These are phyloP conservation scores for Zygosaccharomyces sapae DNA, from an alignment of 1,139 yeast species.

Conservation along the genomic window DNA sequence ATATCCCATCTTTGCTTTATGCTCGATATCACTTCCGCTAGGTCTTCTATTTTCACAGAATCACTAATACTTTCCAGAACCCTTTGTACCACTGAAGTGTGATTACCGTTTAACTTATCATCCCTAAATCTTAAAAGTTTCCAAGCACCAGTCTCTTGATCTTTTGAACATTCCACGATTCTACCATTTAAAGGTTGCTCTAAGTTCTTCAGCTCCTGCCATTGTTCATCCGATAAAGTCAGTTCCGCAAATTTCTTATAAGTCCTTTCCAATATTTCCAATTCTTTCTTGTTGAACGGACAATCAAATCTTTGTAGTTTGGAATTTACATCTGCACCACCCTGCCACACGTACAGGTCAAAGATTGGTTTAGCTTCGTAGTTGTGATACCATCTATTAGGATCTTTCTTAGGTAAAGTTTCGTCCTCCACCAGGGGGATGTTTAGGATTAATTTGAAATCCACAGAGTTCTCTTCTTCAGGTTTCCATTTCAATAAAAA, in stretches of 20 bases:
- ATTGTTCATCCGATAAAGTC: conserved; percentile 63
- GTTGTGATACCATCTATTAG: conserved; percentile 70
- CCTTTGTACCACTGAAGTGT: conserved; percentile 70
- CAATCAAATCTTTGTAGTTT: conserved; percentile 31
- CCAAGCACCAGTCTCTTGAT: conserved; percentile 59
- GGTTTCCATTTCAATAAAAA: conserved; percentile 93
- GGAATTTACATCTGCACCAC: conserved; percentile 42
- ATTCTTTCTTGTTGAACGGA: conserved; percentile 34
- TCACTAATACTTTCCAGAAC: conserved; percentile 82
- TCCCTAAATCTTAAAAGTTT: conserved; percentile 83
- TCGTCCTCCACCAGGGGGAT: conserved; percentile 67
- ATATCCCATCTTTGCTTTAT: conserved; percentile 49
- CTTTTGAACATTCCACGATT: conserved; percentile 73
- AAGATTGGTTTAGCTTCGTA: conserved; percentile 75
- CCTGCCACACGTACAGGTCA: conserved; percentile 74
- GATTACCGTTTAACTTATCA: conserved; percentile 88
- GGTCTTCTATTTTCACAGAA: conserved; percentile 75
- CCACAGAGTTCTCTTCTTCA: conserved; percentile 89
- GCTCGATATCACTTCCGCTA: conserved; percentile 46
- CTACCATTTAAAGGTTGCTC: conserved; percentile 87
- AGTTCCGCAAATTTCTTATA: conserved; percentile 69
- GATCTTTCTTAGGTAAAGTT: conserved; percentile 65
- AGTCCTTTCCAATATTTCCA: conserved; percentile 40
- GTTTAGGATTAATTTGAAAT: conserved; percentile 67
- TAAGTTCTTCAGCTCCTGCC: conserved; percentile 68